Base-by-base conservation (phyloP, 164 flowering plant species). In the Liriodendron chinense region DNA sequence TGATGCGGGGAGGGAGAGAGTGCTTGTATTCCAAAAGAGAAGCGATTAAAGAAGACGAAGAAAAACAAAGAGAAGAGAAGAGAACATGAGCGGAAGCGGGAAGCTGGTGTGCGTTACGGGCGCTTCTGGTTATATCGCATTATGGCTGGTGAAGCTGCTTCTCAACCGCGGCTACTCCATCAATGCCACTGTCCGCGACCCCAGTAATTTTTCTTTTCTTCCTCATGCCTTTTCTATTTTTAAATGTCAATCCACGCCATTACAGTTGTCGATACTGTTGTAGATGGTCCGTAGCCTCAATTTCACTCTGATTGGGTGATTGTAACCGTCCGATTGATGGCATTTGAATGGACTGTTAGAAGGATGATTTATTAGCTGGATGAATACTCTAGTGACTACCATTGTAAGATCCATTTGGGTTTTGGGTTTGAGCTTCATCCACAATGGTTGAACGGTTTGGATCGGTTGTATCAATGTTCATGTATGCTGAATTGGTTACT, bases 101-200 rank as follows among this genome's bases (percentile, higher is more conserved):
- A 74, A 74, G 71, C 14, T 47, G 67, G 78, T 70, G 47, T 76
- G 78, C 48, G 78, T 76, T 9, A 70, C 78, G 6, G 74, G 78
- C 14, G 78, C 78, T 8, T 76, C 78, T 13, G 78, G 78, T 5
- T 76, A 76, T 73, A 76, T 76, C n/a, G 78, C 73, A 3, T 76
- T 73, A 14, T 70, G 78, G 78, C 69, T 76, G 59, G 78, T 76
- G 73, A 76, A 76, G 61, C 78, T 76, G 21, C 74, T 75, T 14
- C 73, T 76, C 28, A 5, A 47, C 1, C 68, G 68, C 0, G 78
- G 78, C 9, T 70, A 76, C 78, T 62, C 68, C 23, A 56, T 76
- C 62, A 69, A 34, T 10, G 78, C 78, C 72, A 13, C 78, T 25
- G 78, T 76, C 48, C 78, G 73, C 14, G 73, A 76, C 47, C 73